Evolutionary conservation across 1,139 yeast genomes (phyloP).

Genomic region (Suhomyces bokatorum): DNA sequence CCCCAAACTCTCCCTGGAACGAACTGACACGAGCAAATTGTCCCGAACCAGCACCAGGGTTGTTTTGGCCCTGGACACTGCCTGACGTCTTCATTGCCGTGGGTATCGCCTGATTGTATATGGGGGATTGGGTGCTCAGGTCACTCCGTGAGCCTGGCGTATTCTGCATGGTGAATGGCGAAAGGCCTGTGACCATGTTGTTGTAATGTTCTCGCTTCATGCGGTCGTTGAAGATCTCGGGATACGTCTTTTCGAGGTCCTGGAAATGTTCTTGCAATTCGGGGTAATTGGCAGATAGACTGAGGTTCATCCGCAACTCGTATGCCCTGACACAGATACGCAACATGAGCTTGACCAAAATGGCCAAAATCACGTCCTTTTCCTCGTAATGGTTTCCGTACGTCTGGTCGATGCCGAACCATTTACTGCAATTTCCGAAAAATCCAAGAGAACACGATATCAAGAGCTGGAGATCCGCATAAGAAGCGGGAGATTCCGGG

Average conservation of each 20-base stretch:
- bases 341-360: slow-evolving; percentile 27
- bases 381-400: slow-evolving; percentile 21
- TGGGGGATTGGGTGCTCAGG: slow-evolving; percentile 7
- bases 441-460: slow-evolving; percentile 30
- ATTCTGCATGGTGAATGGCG: slow-evolving; percentile 3
- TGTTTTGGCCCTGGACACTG: background rate
- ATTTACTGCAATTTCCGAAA: slow-evolving; percentile 18
- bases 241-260: slow-evolving; percentile 23
- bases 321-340: slow-evolving; percentile 26
- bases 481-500: slow-evolving; percentile 30
- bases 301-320: slow-evolving; percentile 22
- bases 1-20: background rate
- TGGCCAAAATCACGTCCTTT: slow-evolving; percentile 25
- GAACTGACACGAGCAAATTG: background rate
- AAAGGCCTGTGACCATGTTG: slow-evolving; percentile 7
- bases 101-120: slow-evolving; percentile 24
- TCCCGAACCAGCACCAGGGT: background rate
- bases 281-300: slow-evolving; percentile 18
- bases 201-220: background rate
- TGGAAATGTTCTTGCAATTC: slow-evolving; percentile 27
- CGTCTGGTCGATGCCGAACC: slow-evolving; percentile 2
- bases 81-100: slow-evolving; percentile 23
- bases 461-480: slow-evolving; percentile 33
- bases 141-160: slow-evolving; percentile 3
- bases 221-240: slow-evolving; percentile 23